These are phyloP conservation scores for Orbilia ellipsospora DNA, from an alignment of 2,329 filamentous ascomycete species.

Conservation along the genomic window DNA sequence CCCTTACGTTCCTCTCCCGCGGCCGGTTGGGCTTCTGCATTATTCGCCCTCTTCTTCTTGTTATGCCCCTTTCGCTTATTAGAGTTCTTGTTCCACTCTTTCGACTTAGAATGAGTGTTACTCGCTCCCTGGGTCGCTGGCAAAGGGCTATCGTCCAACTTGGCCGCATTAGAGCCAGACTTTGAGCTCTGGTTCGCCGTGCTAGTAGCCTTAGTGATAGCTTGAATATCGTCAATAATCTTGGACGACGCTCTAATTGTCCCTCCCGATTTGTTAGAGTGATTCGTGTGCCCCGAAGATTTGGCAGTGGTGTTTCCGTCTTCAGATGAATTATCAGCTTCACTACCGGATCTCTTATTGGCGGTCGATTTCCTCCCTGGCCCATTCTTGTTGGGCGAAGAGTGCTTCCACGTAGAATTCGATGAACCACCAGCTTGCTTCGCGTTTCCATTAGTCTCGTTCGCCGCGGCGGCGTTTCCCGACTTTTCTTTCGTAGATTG, in stretches of 20 bases:
- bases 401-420: slow-evolving; percentile 24
- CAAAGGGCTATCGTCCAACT: slow-evolving; percentile 44
- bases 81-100: slow-evolving; percentile 53
- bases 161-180: slow-evolving; percentile 17
- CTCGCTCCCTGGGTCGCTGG: slow-evolving; percentile 35
- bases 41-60: slow-evolving; percentile 50
- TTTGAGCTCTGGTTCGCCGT: slow-evolving; percentile 43
- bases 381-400: slow-evolving; percentile 37
- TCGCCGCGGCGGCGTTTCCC: slow-evolving; percentile 1
- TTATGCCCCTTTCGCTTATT: slow-evolving; percentile 46
- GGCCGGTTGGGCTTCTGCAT: slow-evolving; percentile 19
- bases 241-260: slow-evolving; percentile 40
- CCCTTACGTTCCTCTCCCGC: slow-evolving; percentile 46
- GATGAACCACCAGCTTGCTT: slow-evolving; percentile 31
- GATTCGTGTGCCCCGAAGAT: slow-evolving; percentile 18
- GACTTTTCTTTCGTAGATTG: slow-evolving; percentile 37
- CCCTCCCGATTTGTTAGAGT: slow-evolving; percentile 35
- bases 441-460: slow-evolving; percentile 12
- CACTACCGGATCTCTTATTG: slow-evolving; percentile 35
- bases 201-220: slow-evolving; percentile 51
- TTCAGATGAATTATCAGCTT: slow-evolving; percentile 47
- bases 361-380: slow-evolving; percentile 29
- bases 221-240: slow-evolving; percentile 41
- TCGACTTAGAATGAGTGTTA: slow-evolving; percentile 50
- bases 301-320: slow-evolving; percentile 37